phyloP scores from a whole-genome alignment of 2,329 filamentous ascomycete species.

The Ceratocystis ficicola region DNA sequence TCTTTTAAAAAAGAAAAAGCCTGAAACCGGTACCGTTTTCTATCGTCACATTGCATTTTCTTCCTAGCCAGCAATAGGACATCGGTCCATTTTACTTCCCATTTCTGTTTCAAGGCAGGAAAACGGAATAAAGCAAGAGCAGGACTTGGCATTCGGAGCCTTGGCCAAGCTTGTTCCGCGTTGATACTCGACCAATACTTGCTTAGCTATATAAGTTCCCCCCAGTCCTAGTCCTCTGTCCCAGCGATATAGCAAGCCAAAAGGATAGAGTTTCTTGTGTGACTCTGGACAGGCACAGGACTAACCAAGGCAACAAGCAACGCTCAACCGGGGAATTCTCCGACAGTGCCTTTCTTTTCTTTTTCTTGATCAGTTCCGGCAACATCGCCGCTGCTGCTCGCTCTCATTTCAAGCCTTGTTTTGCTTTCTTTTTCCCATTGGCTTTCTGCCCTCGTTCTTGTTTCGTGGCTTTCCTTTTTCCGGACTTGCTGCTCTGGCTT shows the following conservation, averaged over 20 bases:
- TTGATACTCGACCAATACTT: no score
- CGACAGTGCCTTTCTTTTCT: not conserved
- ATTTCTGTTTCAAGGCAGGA: not conserved
- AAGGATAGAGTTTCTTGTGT: slow-evolving; percentile 8
- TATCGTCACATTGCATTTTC: not conserved
- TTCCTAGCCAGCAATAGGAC: not conserved
- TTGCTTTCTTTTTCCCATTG: not conserved
- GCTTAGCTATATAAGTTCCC: no score
- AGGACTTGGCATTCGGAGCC: no score
- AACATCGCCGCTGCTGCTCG: not conserved
- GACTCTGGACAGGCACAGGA: not conserved
- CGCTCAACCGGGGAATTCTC: not conserved
- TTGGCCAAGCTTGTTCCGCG: no score
- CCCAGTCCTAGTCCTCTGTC: no score
- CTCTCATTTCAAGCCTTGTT: no score
- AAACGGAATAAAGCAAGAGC: not conserved
- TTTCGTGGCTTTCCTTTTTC: slow-evolving; percentile 1
- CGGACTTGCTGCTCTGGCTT: not conserved
- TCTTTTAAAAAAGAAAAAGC: not conserved
- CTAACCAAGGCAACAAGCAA: not conserved
- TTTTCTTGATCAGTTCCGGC: not conserved
- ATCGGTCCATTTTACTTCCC: not conserved
- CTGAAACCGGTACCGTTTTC: slow-evolving; percentile 7
- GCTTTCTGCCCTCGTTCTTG: not conserved
- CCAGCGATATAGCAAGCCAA: no score